Base-by-base conservation (phyloP, 257 asterid species). In the Nicotiana sylvestris region DNA sequence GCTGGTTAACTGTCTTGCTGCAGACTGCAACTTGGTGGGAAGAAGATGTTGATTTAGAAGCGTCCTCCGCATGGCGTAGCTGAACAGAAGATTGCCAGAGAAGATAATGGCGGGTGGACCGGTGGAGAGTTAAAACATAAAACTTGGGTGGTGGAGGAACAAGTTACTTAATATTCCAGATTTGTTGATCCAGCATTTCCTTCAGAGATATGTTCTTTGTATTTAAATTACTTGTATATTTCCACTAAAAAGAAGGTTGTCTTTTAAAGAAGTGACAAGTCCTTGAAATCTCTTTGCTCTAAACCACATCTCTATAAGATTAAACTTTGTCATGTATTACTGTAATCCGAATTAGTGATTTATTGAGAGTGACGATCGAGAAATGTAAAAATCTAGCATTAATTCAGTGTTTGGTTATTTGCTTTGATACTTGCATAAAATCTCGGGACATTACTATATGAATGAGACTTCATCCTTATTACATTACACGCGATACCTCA, bases 21-120 rank as follows among this genome's bases (percentile, higher is more conserved):
- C 90, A 95, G 99, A 92, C 87, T 81, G 88, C 90, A 27, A 95
- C 99, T 37, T 95, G 99, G 99, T 95, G 99, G 99, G 99, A 95
- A 89, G 95, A 95, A 91, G 92, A 86, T 39, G 88, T 89, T 29
- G 97, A 92, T 51, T 82, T 90, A 15, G 99, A 93, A 84, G 77
- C 77, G 27, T 96, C 98, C 66, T 83, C 99, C 5, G 97, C 92
- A 53, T 96, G 99, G 99, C 98, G 98, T 66, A 92, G 90, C 84
- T 96, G 93, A 95, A 76, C 67, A 37, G 77, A 57, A 25, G 60
- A 51, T 76, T 33, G 13, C 35, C n/a, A 51, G 15, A 29, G 37
- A 13, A 74, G 64, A 51, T 13, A 15, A 74, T 76, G 62, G 80
- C 16, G 1, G 16, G 2, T 49, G 79, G 8, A 46, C 16, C 1